Conservation (phyloP, 148 eudicot genomes). For the Persicaria maculosa region DNA sequence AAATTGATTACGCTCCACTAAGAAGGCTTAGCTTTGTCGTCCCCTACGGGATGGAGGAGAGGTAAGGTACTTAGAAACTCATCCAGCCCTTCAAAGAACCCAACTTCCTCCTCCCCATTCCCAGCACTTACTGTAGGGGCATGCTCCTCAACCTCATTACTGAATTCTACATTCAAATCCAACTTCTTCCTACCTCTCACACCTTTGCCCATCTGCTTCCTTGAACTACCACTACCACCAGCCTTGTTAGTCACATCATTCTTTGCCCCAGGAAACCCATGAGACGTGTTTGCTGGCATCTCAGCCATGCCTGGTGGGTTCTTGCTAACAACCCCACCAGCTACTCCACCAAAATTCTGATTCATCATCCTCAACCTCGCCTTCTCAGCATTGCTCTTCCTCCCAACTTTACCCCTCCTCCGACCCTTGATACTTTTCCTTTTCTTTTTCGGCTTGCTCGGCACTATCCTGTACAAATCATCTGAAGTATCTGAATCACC, state of each 20-base stretch:
- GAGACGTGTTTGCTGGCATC: neutral
- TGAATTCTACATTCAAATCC: constrained; percentile 59
- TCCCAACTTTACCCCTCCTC: constrained; percentile 10
- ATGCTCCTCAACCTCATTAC: constrained; percentile 56
- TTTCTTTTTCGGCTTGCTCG: constrained; percentile 4
- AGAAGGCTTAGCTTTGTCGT: constrained; percentile 40
- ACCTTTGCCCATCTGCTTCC: constrained; percentile 20
- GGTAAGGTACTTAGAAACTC: constrained; percentile 44
- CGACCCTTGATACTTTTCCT: constrained; percentile 10
- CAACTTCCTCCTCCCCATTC: constrained; percentile 37
- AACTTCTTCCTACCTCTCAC: constrained; percentile 40
- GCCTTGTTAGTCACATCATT: neutral
- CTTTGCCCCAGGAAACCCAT: neutral
- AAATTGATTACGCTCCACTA: neutral
- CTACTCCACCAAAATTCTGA: neutral
- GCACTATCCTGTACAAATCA: constrained; percentile 22
- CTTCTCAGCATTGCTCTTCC: constrained; percentile 1
- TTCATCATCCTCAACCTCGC: constrained; percentile 6
- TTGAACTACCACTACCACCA: neutral
- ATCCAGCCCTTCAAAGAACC: constrained; percentile 41
- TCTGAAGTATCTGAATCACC: constrained; percentile 30
- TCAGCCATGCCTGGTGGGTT: neutral
- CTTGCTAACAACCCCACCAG: neutral
- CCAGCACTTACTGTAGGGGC: constrained; percentile 29
- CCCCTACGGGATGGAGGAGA: constrained; percentile 43